Conservation (phyloP, 768 basidiomycete genomes). For the Harrya chromipes region DNA sequence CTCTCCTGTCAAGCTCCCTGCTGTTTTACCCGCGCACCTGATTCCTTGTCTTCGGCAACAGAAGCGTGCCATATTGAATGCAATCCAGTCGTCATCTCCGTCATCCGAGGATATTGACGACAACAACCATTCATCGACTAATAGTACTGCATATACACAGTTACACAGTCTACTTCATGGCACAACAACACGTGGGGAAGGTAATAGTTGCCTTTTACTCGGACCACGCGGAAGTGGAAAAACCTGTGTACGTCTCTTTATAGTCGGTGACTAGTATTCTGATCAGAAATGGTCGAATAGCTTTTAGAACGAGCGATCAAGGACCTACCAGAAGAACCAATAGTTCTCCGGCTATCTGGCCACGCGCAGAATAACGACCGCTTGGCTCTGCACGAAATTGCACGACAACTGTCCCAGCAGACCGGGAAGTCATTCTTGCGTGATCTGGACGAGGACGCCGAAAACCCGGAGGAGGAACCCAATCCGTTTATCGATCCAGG, state of each 20-base stretch:
- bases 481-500: conserved; percentile 50
- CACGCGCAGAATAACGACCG: conserved; percentile 83
- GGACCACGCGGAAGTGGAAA: conserved; percentile 89
- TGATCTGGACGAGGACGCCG: conserved; percentile 28
- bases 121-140: conserved; percentile 40
- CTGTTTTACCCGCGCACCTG: conserved; percentile 40
- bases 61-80: conserved; percentile 52
- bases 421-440: conserved; percentile 60
- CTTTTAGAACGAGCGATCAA: conserved; percentile 57
- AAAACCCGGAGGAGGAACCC: conserved; percentile 38
- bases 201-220: conserved; percentile 87
- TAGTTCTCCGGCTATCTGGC: conserved; percentile 81
- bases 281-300: conserved; percentile 33
- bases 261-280: not conserved
- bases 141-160: conserved; percentile 52
- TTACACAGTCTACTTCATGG: conserved; percentile 66
- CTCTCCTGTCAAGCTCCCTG: conserved; percentile 22
- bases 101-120: conserved; percentile 27
- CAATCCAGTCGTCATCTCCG: conserved; percentile 36
- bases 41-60: conserved; percentile 49
- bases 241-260: conserved; percentile 49
- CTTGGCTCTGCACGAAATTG: conserved; percentile 90
- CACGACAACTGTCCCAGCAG: conserved; percentile 75
- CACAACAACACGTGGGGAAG: conserved; percentile 77
- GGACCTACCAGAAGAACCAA: conserved; percentile 47